Evolutionary conservation across 1,139 yeast genomes (phyloP).

Genomic region (Hyphopichia pseudoburtonii): DNA sequence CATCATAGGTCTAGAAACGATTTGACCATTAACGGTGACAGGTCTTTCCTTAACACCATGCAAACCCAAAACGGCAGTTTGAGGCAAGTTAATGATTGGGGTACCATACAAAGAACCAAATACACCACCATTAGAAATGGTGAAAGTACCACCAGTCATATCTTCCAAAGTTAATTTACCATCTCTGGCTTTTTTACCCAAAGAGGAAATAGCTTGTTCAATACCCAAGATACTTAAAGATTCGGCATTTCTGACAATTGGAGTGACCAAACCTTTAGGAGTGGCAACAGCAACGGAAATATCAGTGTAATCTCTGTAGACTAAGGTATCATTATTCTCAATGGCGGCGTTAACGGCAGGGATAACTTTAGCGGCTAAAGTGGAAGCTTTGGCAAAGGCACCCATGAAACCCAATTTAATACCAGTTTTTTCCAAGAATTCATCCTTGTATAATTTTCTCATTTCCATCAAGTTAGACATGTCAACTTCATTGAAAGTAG

Average conservation of each 20-base stretch:
- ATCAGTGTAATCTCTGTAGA: slow-evolving; percentile 94
- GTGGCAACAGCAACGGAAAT: slow-evolving; percentile 98
- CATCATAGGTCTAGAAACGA: slow-evolving; percentile 99
- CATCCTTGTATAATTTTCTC: slow-evolving; percentile 97
- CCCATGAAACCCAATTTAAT: slow-evolving; percentile 99
- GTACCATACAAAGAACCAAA: slow-evolving; percentile 98
- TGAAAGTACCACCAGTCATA: slow-evolving; percentile 99
- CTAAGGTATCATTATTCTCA: slow-evolving; percentile 89
- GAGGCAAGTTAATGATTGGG: slow-evolving; percentile 97
- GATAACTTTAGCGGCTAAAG: slow-evolving; percentile 90
- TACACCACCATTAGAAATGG: slow-evolving; percentile 99
- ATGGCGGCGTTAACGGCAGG: slow-evolving; percentile 97
- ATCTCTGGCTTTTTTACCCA: slow-evolving; percentile 95
- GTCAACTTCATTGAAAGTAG: slow-evolving; percentile 97
- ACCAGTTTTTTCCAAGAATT: slow-evolving; percentile 90
- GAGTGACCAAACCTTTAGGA: slow-evolving; percentile 98
- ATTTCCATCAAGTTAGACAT: slow-evolving; percentile 90
- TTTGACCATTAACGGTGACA: slow-evolving; percentile 92
- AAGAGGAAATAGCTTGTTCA: slow-evolving; percentile 77
- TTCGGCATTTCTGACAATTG: slow-evolving; percentile 97
- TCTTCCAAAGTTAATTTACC: slow-evolving; percentile 96
- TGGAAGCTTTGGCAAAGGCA: slow-evolving; percentile 91
- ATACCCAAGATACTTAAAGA: slow-evolving; percentile 84
- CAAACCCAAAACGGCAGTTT: slow-evolving; percentile 95
- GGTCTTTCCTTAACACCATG: slow-evolving; percentile 99